phyloP scores from a whole-genome alignment of 352 stramenopile genomes.

The Pythium brassicae region DNA sequence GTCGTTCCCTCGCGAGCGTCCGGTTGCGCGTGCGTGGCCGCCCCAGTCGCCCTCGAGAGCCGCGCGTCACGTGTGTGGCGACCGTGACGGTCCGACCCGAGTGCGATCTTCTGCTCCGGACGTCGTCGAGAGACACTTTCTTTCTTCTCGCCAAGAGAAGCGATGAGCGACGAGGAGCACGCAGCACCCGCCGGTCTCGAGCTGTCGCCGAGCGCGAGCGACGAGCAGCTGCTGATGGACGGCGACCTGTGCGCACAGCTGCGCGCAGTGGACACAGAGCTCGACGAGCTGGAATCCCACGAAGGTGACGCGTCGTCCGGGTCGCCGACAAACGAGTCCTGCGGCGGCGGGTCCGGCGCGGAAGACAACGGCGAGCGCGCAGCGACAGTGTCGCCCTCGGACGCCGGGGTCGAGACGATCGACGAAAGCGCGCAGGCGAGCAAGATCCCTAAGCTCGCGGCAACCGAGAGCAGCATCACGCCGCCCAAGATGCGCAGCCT shows the following conservation, averaged over 20 bases:
- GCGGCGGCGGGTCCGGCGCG: slow-evolving; percentile 5
- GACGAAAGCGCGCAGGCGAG: neutral
- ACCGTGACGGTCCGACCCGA: neutral
- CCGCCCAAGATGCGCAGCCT: slow-evolving; percentile 22
- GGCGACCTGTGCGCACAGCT: neutral
- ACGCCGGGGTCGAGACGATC: neutral
- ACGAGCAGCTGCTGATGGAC: slow-evolving; percentile 1
- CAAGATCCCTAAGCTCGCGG: slow-evolving; percentile 12
- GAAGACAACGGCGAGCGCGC: slow-evolving; percentile 15
- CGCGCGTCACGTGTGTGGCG: too few relatives aligned
- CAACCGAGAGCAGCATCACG: slow-evolving; percentile 8
- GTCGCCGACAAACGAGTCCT: slow-evolving; percentile 10
- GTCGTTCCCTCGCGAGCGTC: neutral
- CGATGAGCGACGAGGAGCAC: neutral
- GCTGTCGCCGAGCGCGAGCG: neutral
- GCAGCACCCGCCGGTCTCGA: neutral
- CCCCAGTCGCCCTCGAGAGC: neutral
- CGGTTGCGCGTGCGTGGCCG: neutral
- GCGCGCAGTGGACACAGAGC: neutral
- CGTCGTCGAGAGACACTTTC: too few relatives aligned
- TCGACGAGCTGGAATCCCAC: slow-evolving; percentile 1
- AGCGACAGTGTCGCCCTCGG: slow-evolving; percentile 7
- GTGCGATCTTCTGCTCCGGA: neutral
- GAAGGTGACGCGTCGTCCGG: neutral
- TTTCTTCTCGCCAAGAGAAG: neutral